Base-by-base conservation (phyloP, 805 yeast species). In the Candida ortonii region DNA sequence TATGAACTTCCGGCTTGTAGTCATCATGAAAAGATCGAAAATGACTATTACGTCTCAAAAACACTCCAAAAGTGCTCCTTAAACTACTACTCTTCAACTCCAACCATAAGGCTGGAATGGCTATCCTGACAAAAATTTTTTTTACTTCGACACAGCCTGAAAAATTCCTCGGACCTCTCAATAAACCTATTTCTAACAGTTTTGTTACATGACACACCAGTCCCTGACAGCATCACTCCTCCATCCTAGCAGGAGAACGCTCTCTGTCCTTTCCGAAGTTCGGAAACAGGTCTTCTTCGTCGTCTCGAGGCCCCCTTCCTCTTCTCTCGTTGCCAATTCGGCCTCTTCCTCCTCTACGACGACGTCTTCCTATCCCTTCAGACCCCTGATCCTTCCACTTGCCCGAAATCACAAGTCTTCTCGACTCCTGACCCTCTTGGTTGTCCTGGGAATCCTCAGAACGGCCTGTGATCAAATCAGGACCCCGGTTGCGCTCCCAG, bases 271-370 rank as follows among this genome's bases (percentile, higher is more conserved):
- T 44, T 22, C 28, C 33, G 25, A 56, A 50, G 24, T 56, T 45
- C 1, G 69, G 68, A 34, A 65, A 62, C 38, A 65, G 50, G 33
- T 67, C 71, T 11, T 57, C 69, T 27, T 57, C 55, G 22, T 48
- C 50, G 26, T 46, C 52, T 25, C 50, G 37, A 8, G 21, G 22
- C 8, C 33, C 25, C 20, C 34, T 12, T n/a, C 27, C 32, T 7
- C 28, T 42, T 20, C 51, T 45, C 10, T 36, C 41, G 24, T 44
- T 29, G n/a, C 29, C 37, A 16, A 44, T 30, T 7, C 33, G 28
- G 17, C 39, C 38, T 16, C 41, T 28, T 22, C 44, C 39, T 21
- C 41, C 39, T 16, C 39, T 36, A 25, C 46, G 41, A 16, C 34
- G 33, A 19, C 39, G 26, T 14, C 32, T n/a, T n/a, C 31, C 20